A percentile compares a stretch with the other conserved stretches of the same genome.
phyloP scores from a whole-genome alignment of 108 stramenopile genomes.

The Cyclotella atomus region DNA sequence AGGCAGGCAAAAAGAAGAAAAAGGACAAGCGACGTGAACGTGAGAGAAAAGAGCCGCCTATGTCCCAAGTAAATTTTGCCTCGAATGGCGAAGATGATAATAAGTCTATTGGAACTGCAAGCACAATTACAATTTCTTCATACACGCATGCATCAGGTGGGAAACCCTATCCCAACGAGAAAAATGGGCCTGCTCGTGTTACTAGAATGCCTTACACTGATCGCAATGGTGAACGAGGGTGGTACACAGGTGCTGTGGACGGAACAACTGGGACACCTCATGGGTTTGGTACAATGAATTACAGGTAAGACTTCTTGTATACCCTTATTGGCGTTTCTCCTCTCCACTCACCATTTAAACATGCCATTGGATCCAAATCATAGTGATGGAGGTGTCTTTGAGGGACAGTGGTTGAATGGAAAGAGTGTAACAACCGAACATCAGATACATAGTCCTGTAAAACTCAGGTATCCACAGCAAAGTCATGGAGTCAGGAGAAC shows the following conservation, averaged over 20 bases:
- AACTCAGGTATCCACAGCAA: neutral
- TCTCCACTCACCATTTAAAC: no score
- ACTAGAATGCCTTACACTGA: conserved; percentile 54
- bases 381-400: conserved; percentile 29
- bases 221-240: conserved; percentile 30
- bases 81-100: conserved; percentile 8
- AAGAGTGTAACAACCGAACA: conserved; percentile 14
- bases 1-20: neutral
- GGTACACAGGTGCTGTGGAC: conserved; percentile 49
- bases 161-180: neutral
- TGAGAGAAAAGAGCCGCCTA: conserved; percentile 36
- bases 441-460: neutral
- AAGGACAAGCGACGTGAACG: conserved; percentile 10
- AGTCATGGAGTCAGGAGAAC: no score
- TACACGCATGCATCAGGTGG: conserved; percentile 27
- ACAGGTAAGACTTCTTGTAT: no score
- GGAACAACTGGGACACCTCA: conserved; percentile 28
- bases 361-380: no score
- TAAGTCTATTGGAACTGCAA: conserved; percentile 38
- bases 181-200: conserved; percentile 12
- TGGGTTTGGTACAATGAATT: conserved; percentile 48
- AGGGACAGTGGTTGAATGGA: conserved; percentile 39
- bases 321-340: no score
- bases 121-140: conserved; percentile 40
- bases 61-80: conserved; percentile 20